A percentile compares a stretch with the other conserved stretches of the same genome.
These are phyloP conservation scores for Polyplosphaeria fusca DNA, from an alignment of 495 filamentous ascomycete species.

Conservation along the genomic window DNA sequence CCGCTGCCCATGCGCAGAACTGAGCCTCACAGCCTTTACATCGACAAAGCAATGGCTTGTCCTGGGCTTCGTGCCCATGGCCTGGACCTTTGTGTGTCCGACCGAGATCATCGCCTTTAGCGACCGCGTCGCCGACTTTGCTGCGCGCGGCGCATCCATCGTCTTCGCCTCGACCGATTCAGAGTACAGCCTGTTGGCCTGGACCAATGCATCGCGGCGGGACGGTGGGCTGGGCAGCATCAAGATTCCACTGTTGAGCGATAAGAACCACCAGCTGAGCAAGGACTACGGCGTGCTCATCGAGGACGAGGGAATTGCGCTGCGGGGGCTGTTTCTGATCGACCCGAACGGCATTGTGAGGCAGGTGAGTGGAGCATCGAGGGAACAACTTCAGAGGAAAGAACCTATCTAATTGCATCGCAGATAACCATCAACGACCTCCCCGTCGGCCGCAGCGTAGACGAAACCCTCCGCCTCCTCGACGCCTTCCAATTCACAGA, in stretches of 20 bases:
- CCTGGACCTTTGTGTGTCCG: slow-evolving; percentile 55
- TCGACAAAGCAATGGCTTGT: slow-evolving; percentile 49
- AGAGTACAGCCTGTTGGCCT: slow-evolving; percentile 54
- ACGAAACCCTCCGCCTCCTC: slow-evolving; percentile 57
- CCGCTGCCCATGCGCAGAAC: slow-evolving; percentile 33
- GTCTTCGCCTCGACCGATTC: slow-evolving; percentile 51
- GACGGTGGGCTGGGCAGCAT: slow-evolving; percentile 54
- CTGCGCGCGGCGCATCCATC: slow-evolving; percentile 47
- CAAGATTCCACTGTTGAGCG: slow-evolving; percentile 53
- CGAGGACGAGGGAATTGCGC: slow-evolving; percentile 55
- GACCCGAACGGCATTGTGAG: slow-evolving; percentile 55
- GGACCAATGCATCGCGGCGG: slow-evolving; percentile 50
- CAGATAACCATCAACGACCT: slow-evolving; percentile 59
- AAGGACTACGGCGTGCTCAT: slow-evolving; percentile 57
- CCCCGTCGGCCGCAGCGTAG: slow-evolving; percentile 56
- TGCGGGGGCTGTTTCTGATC: slow-evolving; percentile 59
- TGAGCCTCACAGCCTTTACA: slow-evolving; percentile 46
- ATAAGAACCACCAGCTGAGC: slow-evolving; percentile 55
- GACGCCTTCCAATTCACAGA: slow-evolving; percentile 61
- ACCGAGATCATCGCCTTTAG: slow-evolving; percentile 54
- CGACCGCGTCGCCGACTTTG: slow-evolving; percentile 45
- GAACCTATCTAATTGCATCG: slow-evolving; percentile 3
- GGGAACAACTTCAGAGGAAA: background rate
- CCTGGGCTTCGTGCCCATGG: slow-evolving; percentile 53
- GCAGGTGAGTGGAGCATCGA: slow-evolving; percentile 39